Percentiles rank a stretch among this genome's conserved stretches.
Conservation (phyloP, 2,329 filamentous ascomycete genomes). For the Periglandula ipomoeae region DNA sequence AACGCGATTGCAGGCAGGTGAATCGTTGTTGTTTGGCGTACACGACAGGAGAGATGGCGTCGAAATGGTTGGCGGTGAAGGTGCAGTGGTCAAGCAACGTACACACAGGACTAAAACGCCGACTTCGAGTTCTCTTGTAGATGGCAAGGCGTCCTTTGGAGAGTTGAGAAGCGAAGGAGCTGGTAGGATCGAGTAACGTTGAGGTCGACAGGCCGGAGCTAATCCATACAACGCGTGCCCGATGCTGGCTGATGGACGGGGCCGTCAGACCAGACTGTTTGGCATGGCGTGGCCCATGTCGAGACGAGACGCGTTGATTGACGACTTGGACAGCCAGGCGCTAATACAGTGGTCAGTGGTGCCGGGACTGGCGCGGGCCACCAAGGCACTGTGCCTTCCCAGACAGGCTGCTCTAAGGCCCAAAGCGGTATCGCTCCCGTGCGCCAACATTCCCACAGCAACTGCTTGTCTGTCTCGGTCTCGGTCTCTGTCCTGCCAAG, state of each 20-base stretch:
- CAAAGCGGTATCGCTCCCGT: constrained; percentile 4
- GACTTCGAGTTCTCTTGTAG: not conserved
- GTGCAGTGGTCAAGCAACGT: too few species aligned
- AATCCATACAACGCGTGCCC: constrained; percentile 3
- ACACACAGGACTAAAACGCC: not conserved
- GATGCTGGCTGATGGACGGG: not conserved
- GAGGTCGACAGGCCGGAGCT: not conserved
- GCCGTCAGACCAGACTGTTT: not conserved
- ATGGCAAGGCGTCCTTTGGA: not conserved
- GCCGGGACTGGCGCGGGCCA: not conserved
- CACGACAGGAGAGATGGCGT: not conserved
- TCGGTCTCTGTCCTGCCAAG: too few species aligned
- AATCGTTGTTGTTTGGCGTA: not conserved
- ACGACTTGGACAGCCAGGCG: not conserved
- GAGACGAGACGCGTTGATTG: constrained; percentile 5
- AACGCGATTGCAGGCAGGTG: not conserved
- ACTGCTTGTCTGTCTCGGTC: not conserved
- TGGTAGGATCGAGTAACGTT: too few species aligned
- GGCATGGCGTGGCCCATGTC: not conserved
- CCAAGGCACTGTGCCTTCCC: not conserved
- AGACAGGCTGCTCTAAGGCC: not conserved
- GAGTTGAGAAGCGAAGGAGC: too few species aligned
- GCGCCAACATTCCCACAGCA: constrained; percentile 7
- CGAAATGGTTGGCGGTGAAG: not conserved
- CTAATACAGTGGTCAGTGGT: too few species aligned